Conservation (phyloP, 2,329 filamentous ascomycete genomes). For the Colletotrichum sp. region DNA sequence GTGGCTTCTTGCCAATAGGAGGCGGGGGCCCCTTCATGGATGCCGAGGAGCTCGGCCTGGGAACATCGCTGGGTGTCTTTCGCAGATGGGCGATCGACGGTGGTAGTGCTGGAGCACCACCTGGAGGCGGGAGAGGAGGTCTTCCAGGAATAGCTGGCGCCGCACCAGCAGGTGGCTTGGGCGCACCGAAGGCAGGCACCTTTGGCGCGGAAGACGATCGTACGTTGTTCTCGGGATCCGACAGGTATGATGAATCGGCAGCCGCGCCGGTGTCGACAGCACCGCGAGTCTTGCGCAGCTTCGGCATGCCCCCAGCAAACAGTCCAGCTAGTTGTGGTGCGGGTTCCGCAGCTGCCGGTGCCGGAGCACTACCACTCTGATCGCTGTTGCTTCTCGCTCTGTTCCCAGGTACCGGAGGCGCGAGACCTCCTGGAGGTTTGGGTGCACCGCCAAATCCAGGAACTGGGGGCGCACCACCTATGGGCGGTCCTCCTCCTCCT, state of each 20-base stretch:
- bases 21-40: constrained; percentile 76
- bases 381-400: constrained; percentile 87
- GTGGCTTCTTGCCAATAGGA: constrained; percentile 77
- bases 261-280: constrained; percentile 72
- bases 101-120: constrained; percentile 49
- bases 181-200: constrained; percentile 57
- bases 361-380: constrained; percentile 51
- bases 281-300: constrained; percentile 85
- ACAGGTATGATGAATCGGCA: constrained; percentile 73
- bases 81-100: constrained; percentile 65
- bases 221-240: constrained; percentile 72
- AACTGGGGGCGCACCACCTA: constrained; percentile 83
- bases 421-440: constrained; percentile 66
- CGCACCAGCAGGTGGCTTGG: constrained; percentile 63
- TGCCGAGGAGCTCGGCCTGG: constrained; percentile 64
- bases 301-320: constrained; percentile 95
- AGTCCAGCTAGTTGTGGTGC: constrained; percentile 85
- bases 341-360: constrained; percentile 51
- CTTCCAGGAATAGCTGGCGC: constrained; percentile 65
- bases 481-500: constrained; percentile 56
- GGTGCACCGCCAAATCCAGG: constrained; percentile 58
- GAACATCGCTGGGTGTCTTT: constrained; percentile 55
- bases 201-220: constrained; percentile 53
- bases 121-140: constrained; percentile 49
- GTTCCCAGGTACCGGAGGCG: constrained; percentile 74